A percentile compares a stretch with the other conserved stretches of the same genome.
phyloP scores from a whole-genome alignment of 257 asterid species.

The Parsonsia alboflavescens region DNA sequence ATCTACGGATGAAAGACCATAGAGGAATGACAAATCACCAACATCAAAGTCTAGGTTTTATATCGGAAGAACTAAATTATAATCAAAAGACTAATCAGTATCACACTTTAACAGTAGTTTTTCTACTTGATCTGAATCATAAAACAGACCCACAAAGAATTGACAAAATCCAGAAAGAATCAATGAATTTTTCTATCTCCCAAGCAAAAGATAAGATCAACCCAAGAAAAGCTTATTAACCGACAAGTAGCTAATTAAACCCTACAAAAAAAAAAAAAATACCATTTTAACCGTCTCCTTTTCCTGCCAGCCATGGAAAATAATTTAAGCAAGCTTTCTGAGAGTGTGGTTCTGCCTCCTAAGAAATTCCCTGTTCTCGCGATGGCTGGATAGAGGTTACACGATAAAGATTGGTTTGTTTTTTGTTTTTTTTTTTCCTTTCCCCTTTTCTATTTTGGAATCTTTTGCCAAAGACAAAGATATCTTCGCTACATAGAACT shows the following conservation, averaged over 20 bases:
- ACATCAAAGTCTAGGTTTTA: neutral
- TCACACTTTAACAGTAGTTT: neutral
- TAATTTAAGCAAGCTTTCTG: neutral
- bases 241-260: neutral
- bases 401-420: neutral
- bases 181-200: neutral
- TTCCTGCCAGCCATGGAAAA: conserved; percentile 45
- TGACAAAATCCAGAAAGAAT: neutral
- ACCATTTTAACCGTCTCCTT: conserved; percentile 47
- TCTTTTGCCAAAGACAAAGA: neutral
- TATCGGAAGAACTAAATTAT: neutral
- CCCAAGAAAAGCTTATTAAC: neutral
- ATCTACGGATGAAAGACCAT: neutral
- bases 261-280: conserved; percentile 2
- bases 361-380: neutral
- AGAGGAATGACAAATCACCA: neutral
- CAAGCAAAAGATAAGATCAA: neutral
- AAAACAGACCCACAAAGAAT: neutral
- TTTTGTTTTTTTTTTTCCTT: no score
- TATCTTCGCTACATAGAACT: neutral
- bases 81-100: neutral
- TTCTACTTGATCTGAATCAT: neutral
- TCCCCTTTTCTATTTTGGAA: no score
- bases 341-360: neutral
- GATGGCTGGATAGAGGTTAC: neutral